Percentiles rank a stretch among this genome's conserved stretches.
Evolutionary conservation across 768 basidiomycete genomes (phyloP).

Genomic region (Leccinum arenicola): DNA sequence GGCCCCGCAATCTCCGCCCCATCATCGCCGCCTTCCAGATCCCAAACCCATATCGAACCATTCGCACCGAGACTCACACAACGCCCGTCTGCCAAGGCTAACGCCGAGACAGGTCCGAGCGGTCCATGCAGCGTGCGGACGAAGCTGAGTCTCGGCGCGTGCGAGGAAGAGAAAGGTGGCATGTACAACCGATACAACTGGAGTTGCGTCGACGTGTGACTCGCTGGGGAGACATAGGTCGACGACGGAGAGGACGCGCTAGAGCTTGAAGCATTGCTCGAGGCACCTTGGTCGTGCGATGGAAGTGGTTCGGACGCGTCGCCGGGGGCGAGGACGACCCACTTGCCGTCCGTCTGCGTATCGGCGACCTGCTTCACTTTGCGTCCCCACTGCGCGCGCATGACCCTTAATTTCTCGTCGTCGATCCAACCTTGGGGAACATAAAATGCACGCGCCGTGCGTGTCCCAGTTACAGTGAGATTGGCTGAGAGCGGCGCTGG

Average conservation of each 20-base stretch:
- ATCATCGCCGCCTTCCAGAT: slow-evolving; percentile 57
- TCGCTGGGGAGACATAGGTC: slow-evolving; percentile 33
- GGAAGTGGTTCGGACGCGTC: slow-evolving; percentile 27
- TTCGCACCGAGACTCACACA: slow-evolving; percentile 73
- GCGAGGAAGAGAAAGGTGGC: slow-evolving; percentile 48
- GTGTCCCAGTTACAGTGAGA: slow-evolving; percentile 53
- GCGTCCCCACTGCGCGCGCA: slow-evolving; percentile 78
- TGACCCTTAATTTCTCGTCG: slow-evolving; percentile 52
- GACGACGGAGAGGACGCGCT: slow-evolving; percentile 25
- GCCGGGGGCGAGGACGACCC: slow-evolving; percentile 73
- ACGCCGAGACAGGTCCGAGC: slow-evolving; percentile 57
- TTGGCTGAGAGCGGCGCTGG: slow-evolving; percentile 25
- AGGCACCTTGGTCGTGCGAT: slow-evolving; percentile 12
- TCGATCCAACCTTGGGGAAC: slow-evolving; percentile 73
- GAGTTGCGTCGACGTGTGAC: slow-evolving; percentile 51
- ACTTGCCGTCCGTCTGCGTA: slow-evolving; percentile 82
- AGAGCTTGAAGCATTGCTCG: slow-evolving; percentile 22
- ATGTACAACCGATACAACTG: slow-evolving; percentile 75
- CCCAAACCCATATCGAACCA: slow-evolving; percentile 85
- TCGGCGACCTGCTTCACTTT: slow-evolving; percentile 70
- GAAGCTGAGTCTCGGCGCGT: slow-evolving; percentile 65
- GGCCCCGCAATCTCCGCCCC: slow-evolving; percentile 34
- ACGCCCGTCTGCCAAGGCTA: slow-evolving; percentile 77
- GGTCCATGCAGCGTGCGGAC: slow-evolving; percentile 73
- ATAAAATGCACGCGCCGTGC: slow-evolving; percentile 68